These are phyloP conservation scores for Aspergillus sp. DNA, from an alignment of 2,329 filamentous ascomycete species.

Conservation along the genomic window DNA sequence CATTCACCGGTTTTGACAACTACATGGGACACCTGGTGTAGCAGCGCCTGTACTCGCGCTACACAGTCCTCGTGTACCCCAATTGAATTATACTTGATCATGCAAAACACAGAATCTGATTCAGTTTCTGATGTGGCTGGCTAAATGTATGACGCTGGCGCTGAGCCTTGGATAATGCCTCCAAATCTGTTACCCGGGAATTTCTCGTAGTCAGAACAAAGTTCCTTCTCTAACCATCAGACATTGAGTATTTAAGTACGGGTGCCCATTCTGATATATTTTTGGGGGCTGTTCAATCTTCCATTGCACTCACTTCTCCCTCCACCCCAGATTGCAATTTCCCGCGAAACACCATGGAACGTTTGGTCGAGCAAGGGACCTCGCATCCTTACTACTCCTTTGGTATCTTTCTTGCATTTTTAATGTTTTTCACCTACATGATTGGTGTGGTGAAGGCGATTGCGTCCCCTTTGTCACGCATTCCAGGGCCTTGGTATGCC, in stretches of 20 bases:
- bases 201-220: background rate
- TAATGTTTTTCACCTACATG: background rate
- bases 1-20: background rate
- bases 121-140: no score
- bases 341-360: background rate
- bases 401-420: background rate
- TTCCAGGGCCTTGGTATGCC: constrained; percentile 5
- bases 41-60: no score
- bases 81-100: no score
- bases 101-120: no score
- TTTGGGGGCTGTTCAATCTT: background rate
- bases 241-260: background rate
- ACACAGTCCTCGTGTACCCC: background rate
- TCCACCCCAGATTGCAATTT: background rate
- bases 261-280: background rate
- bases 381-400: background rate
- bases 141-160: no score
- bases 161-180: no score
- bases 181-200: no score
- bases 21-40: background rate
- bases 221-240: no score
- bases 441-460: background rate
- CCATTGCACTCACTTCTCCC: no score
- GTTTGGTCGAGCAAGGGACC: background rate
- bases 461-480: background rate